Base-by-base conservation (phyloP, 2,329 filamentous ascomycete genomes). In the Stemphylium vesicarium region DNA sequence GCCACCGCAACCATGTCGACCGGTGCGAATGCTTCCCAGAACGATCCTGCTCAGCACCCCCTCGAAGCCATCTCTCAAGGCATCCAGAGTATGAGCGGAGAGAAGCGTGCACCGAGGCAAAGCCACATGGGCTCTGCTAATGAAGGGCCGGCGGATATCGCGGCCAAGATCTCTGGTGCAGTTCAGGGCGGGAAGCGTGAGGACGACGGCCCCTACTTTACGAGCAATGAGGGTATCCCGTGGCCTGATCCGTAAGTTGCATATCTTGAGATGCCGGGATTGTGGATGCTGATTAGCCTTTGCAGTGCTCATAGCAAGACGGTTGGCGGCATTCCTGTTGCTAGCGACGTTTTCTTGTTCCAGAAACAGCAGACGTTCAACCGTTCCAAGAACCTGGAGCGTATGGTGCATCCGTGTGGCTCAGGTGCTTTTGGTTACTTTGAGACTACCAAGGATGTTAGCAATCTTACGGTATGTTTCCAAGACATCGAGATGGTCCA, bases 321-420 rank as follows among this genome's bases (percentile, higher is more conserved):
- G 3, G 73, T 82, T 29, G 81, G 81, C 0, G 82, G 81, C 4
- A 77, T 84, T 38, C 81, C 81, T 0, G 65, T 84, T 0, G 75
- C 77, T 5, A 82, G 80, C 59, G 81, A 83, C 68, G 74, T 79
- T 0, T 82, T 82, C 59, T 71, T 84, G 22, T 76, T 84, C 54
- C 81, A 84, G 40, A 83, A 83, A 69, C 81, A 84, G 68, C 81
- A 84, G 68, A 76, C 77, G 15, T 84, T 84, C 75, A 84, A 84
- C 57, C 75, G 82, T n/a, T 81, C 79, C n/a, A 83, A 83, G 70
- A 78, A 76, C 36, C 75, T 83, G 3, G 80, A 70, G 54, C 66
- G 68, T 24, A 80, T 77, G 73, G 75, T 78, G 26, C 65, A 80
- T 65, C 71, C 79, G 39, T 73, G 75, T 50, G 75, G 75, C 18